Conservation (phyloP, 2,329 filamentous ascomycete species). For the Parastagonospora avenae region DNA sequence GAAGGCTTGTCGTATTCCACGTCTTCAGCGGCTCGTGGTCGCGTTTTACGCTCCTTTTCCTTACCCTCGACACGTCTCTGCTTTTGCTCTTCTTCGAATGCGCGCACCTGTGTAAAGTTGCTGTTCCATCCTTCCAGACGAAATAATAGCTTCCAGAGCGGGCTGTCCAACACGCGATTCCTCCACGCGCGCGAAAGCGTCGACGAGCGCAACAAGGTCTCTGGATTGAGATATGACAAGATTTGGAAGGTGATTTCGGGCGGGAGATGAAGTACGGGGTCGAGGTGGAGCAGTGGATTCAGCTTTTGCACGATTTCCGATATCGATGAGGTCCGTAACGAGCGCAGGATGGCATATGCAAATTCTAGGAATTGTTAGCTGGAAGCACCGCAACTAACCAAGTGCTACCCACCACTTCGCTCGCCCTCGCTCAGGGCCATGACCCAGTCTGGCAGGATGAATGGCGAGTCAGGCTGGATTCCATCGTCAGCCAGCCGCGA, state of each 20-base stretch:
- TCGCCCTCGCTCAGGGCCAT: slow-evolving; percentile 59
- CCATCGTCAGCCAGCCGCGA: slow-evolving; percentile 41
- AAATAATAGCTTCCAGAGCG: slow-evolving; percentile 86
- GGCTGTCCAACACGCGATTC: slow-evolving; percentile 77
- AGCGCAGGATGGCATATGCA: slow-evolving; percentile 76
- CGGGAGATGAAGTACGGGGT: slow-evolving; percentile 84
- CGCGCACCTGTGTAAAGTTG: slow-evolving; percentile 65
- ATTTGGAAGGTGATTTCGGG: slow-evolving; percentile 90
- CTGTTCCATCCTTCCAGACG: slow-evolving; percentile 84
- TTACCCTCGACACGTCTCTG: slow-evolving; percentile 44
- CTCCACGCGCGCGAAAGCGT: slow-evolving; percentile 83
- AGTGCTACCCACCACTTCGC: slow-evolving; percentile 56
- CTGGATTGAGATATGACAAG: slow-evolving; percentile 81
- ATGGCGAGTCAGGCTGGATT: slow-evolving; percentile 34
- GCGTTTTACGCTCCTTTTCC: slow-evolving; percentile 52
- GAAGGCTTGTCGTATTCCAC: slow-evolving; percentile 56
- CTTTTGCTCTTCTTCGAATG: slow-evolving; percentile 65
- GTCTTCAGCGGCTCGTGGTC: slow-evolving; percentile 52
- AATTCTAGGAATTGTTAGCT: slow-evolving; percentile 63
- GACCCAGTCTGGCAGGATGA: slow-evolving; percentile 60
- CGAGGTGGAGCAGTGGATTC: slow-evolving; percentile 85
- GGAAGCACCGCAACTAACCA: not conserved
- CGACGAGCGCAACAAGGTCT: slow-evolving; percentile 79
- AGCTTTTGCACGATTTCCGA: slow-evolving; percentile 80
- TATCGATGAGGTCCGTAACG: slow-evolving; percentile 79